Percentiles rank a stretch among this genome's conserved stretches.
Conservation (phyloP, 106 monocot genomes). For the Allium fistulosum region DNA sequence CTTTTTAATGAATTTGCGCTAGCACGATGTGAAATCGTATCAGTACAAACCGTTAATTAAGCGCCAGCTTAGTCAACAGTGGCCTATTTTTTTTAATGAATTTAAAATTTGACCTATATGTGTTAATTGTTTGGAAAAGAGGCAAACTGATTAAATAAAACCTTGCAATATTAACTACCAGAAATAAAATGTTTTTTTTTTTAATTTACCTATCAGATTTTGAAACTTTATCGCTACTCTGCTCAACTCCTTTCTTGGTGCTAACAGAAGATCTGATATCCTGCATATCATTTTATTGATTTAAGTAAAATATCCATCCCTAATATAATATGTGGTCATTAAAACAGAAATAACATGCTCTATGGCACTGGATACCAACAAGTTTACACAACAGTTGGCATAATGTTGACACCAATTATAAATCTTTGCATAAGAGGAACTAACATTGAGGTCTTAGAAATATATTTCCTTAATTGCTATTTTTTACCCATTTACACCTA, state of each 20-base stretch:
- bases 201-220: constrained; percentile 4
- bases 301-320: not conserved
- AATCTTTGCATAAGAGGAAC: too few species aligned
- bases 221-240: not conserved
- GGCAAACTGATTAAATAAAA: not conserved
- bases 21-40: too few species aligned
- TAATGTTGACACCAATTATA: not conserved
- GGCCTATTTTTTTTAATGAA: too few species aligned
- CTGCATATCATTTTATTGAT: not conserved
- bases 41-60: too few species aligned
- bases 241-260: constrained; percentile 8
- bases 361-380: not conserved
- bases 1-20: too few species aligned
- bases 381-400: not conserved
- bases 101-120: too few species aligned
- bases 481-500: too few species aligned
- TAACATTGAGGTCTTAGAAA: too few species aligned
- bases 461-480: too few species aligned
- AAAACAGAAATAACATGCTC: not conserved
- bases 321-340: not conserved
- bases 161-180: not conserved
- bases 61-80: too few species aligned
- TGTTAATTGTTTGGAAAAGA: not conserved
- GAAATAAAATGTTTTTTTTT: not conserved
- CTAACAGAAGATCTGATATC: not conserved